Percentiles rank a stretch among this genome's conserved stretches.
Conservation (phyloP, 805 yeast species). For the Sungouiella blattae region DNA sequence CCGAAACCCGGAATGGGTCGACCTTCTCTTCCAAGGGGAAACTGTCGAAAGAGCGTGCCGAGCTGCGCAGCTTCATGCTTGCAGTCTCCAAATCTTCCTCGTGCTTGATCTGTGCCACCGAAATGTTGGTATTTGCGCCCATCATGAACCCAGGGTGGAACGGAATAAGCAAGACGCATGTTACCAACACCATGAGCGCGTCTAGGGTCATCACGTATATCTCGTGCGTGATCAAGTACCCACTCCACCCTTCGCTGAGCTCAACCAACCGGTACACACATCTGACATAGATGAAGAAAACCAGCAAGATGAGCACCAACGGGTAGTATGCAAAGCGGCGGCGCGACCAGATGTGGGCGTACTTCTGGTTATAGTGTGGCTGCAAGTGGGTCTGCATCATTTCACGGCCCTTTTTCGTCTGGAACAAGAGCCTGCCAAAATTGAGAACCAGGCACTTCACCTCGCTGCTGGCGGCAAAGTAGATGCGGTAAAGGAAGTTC, state of each 20-base stretch:
- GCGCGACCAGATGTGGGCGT: constrained; percentile 30
- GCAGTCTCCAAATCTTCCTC: no score
- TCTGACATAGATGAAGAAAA: constrained; percentile 56
- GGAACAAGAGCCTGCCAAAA: constrained; percentile 19
- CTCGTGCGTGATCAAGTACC: constrained; percentile 51
- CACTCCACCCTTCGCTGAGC: constrained; percentile 68
- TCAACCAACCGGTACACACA: constrained; percentile 74
- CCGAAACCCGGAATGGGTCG: no score
- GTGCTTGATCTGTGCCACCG: constrained; percentile 6
- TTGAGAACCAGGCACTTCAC: constrained; percentile 23
- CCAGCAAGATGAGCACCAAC: constrained; percentile 42
- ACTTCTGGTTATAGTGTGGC: constrained; percentile 32
- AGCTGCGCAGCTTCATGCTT: no score
- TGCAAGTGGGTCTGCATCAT: constrained; percentile 18
- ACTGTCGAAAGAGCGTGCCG: no score
- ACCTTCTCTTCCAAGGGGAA: no score
- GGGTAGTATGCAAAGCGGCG: constrained; percentile 42
- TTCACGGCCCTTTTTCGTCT: constrained; percentile 16
- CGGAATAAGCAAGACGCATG: constrained; percentile 34
- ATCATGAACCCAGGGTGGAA: constrained; percentile 61
- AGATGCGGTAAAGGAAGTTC: constrained; percentile 43
- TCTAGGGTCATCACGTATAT: constrained; percentile 40
- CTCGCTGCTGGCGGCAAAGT: constrained; percentile 22
- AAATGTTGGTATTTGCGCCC: constrained; percentile 9
- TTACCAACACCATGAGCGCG: constrained; percentile 25